Evolutionary conservation across 139 green algal species (phyloP).

Genomic region (Diplosphaera chodatii): DNA sequence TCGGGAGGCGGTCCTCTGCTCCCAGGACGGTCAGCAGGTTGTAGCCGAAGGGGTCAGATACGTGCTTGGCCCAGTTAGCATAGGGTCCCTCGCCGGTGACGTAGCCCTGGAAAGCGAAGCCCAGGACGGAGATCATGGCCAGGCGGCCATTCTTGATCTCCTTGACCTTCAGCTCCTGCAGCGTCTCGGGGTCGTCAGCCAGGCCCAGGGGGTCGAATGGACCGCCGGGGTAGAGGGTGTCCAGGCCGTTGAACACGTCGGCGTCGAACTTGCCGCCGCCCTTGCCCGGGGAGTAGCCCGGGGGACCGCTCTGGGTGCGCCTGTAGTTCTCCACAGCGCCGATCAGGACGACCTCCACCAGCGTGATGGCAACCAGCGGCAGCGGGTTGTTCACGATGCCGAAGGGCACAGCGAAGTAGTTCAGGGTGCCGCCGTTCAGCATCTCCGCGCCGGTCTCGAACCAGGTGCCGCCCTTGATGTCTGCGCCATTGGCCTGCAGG

Average conservation of each 20-base stretch:
- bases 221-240: slow-evolving; percentile 90
- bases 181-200: slow-evolving; percentile 82
- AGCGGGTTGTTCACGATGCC: slow-evolving; percentile 84
- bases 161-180: slow-evolving; percentile 94
- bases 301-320: slow-evolving; percentile 47
- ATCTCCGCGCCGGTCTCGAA: slow-evolving; percentile 93
- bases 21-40: slow-evolving; percentile 83
- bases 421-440: slow-evolving; percentile 85
- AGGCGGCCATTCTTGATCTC: slow-evolving; percentile 98
- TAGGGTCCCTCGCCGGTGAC: slow-evolving; percentile 94
- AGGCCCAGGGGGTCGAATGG: slow-evolving; percentile 95
- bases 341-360: slow-evolving; percentile 78
- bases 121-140: slow-evolving; percentile 84
- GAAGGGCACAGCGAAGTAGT: slow-evolving; percentile 93
- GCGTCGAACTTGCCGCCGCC: slow-evolving; percentile 81
- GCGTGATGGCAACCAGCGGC: slow-evolving; percentile 72
- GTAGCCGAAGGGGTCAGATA: slow-evolving; percentile 92
- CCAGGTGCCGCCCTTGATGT: slow-evolving; percentile 84
- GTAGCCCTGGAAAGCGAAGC: slow-evolving; percentile 71
- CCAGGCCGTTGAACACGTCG: slow-evolving; percentile 76
- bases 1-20: slow-evolving; percentile 72
- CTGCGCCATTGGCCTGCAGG: slow-evolving; percentile 81
- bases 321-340: slow-evolving; percentile 75
- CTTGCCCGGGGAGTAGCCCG: slow-evolving; percentile 82
- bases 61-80: slow-evolving; percentile 89